phyloP scores from a whole-genome alignment of 1,284 basidiomycete species.

The Bondarzewia mesenterica region DNA sequence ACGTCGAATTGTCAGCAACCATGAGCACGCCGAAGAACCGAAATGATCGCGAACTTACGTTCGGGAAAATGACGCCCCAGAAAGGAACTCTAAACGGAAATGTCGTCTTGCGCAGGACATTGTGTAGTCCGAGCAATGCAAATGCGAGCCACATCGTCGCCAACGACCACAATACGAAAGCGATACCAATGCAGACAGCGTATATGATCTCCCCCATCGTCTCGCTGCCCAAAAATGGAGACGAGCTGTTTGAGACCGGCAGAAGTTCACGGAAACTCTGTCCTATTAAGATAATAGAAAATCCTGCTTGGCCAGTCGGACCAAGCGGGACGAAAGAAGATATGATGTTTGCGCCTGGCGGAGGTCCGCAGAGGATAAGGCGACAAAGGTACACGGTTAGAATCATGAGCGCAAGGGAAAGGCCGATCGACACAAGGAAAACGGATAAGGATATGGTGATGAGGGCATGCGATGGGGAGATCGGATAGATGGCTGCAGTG shows the following conservation, averaged over 20 bases:
- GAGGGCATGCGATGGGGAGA: constrained; percentile 41
- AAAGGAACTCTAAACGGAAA: constrained; percentile 34
- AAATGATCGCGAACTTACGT: constrained; percentile 31
- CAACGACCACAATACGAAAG: constrained; percentile 36
- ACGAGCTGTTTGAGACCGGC: constrained; percentile 11
- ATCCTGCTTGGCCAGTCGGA: constrained; percentile 36
- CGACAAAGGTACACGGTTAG: constrained; percentile 16
- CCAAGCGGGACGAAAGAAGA: constrained; percentile 40
- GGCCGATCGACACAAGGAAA: constrained; percentile 28
- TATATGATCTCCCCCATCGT: constrained; percentile 30
- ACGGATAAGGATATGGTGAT: constrained; percentile 41
- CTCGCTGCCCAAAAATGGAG: constrained; percentile 22
- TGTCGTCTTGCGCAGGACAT: constrained; percentile 18
- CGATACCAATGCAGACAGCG: constrained; percentile 30
- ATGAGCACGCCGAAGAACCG: constrained; percentile 30
- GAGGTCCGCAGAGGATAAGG: constrained; percentile 14
- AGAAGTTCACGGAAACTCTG: constrained; percentile 22
- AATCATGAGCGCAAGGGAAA: constrained; percentile 26
- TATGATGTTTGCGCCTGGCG: constrained; percentile 26
- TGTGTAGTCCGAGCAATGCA: constrained; percentile 26
- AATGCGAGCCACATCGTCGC: constrained; percentile 37
- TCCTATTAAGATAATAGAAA: constrained; percentile 32
- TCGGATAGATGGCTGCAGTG: constrained; percentile 36
- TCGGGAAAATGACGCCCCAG: constrained; percentile 46
- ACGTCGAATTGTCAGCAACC: constrained; percentile 13